Evolutionary conservation across 495 filamentous ascomycete genomes (phyloP).

Genomic region (Hypoxylon trugodes): DNA sequence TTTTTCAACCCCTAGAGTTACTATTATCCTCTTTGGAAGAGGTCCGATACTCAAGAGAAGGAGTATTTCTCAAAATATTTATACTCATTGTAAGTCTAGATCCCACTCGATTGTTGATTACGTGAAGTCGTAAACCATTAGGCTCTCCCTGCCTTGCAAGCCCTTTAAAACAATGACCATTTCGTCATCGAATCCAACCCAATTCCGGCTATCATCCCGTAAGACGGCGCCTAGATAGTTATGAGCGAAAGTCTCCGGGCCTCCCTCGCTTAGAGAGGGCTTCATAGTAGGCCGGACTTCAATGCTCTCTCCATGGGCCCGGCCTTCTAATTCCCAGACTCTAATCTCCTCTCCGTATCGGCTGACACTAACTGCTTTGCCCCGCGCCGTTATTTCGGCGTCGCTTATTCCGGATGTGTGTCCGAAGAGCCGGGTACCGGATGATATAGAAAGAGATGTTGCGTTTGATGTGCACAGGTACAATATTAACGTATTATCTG

Average conservation of each 20-base stretch:
- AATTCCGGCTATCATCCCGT: conserved; percentile 59
- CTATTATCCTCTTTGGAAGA: no score
- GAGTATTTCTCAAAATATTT: no score
- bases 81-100: no score
- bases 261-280: conserved; percentile 19
- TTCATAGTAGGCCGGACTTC: conserved; percentile 55
- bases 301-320: conserved; percentile 57
- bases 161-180: conserved; percentile 87
- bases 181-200: conserved; percentile 93
- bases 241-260: conserved; percentile 15
- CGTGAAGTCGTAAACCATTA: conserved; percentile 94
- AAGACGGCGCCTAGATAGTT: conserved; percentile 26
- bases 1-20: no score
- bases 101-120: no score
- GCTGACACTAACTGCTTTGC: conserved; percentile 91
- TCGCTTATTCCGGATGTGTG: conserved; percentile 91
- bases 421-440: conserved; percentile 85
- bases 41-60: no score
- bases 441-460: conserved; percentile 70
- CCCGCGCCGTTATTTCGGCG: conserved; percentile 84
- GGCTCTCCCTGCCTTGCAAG: conserved; percentile 70
- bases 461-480: conserved; percentile 82
- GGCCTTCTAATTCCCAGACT: conserved; percentile 92
- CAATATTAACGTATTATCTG: conserved; percentile 91
- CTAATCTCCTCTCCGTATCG: conserved; percentile 83